Evolutionary conservation across 2,329 filamentous ascomycete species (phyloP).

Genomic region (Hypoxylon sp.): DNA sequence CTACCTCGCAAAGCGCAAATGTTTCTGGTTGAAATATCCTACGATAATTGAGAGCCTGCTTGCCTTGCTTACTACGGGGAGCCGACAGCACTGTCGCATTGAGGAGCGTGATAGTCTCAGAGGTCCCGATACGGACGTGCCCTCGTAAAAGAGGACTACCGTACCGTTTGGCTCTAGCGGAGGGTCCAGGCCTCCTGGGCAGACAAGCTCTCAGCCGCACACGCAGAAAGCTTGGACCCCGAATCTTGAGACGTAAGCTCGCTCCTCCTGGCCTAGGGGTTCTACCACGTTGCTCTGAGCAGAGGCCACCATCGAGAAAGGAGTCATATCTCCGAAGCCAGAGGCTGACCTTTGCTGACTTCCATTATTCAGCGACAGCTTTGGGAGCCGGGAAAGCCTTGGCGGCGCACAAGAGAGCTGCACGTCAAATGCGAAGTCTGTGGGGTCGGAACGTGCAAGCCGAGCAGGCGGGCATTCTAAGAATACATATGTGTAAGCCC

Average conservation of each 20-base stretch:
- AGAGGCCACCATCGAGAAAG: no score
- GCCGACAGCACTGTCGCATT: not conserved
- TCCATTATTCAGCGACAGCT: no score
- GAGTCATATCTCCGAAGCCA: no score
- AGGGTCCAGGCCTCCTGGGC: not conserved
- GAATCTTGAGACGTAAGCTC: conserved; percentile 12
- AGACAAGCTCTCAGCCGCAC: conserved; percentile 18
- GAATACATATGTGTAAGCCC: no score
- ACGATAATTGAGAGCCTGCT: not conserved
- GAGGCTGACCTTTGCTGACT: no score
- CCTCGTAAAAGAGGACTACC: not conserved
- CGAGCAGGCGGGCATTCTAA: no score
- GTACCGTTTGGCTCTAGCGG: conserved; percentile 4
- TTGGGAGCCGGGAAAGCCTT: no score
- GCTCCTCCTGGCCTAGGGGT: not conserved
- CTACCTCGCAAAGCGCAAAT: not conserved
- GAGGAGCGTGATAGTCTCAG: not conserved
- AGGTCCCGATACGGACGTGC: conserved; percentile 12
- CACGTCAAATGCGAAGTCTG: no score
- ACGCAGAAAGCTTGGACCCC: not conserved
- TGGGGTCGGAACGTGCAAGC: no score
- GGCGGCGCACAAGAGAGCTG: no score
- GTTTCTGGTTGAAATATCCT: not conserved
- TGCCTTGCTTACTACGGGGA: conserved; percentile 17
- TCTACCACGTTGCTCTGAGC: not conserved